Conservation (phyloP, 176 grass and related monocot genomes). For the Hsuehochloa calcarea region DNA sequence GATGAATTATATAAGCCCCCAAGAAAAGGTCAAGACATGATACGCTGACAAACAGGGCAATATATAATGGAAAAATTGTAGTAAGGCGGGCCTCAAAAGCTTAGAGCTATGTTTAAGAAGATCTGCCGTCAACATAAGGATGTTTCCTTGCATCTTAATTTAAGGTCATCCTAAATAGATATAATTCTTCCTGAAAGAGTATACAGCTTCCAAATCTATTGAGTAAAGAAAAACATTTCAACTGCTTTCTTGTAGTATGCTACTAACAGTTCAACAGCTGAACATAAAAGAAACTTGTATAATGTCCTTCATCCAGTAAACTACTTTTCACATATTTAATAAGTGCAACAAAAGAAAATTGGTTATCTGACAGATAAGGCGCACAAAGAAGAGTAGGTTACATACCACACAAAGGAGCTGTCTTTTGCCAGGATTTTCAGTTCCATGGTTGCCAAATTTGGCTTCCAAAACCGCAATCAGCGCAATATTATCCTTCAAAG, state of each 20-base stretch:
- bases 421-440: slow-evolving; percentile 97
- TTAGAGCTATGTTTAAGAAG: background rate
- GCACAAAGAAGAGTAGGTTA: slow-evolving; percentile 22
- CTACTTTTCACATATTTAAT: slow-evolving; percentile 14
- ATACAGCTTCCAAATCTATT: background rate
- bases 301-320: background rate
- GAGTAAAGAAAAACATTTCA: background rate
- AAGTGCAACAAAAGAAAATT: slow-evolving; percentile 13
- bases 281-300: background rate
- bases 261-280: slow-evolving; percentile 14
- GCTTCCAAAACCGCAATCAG: slow-evolving; percentile 93
- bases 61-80: background rate
- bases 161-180: background rate
- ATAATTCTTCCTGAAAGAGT: slow-evolving; percentile 3
- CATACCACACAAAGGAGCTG: slow-evolving; percentile 98
- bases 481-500: slow-evolving; percentile 90
- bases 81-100: background rate
- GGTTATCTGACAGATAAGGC: background rate
- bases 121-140: background rate
- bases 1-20: slow-evolving; percentile 10
- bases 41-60: background rate
- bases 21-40: background rate
- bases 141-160: slow-evolving; percentile 11
- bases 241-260: background rate
- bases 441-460: slow-evolving; percentile 78